These are phyloP conservation scores for Ophiostoma montium DNA, from an alignment of 2,329 filamentous ascomycete genomes.

Conservation along the genomic window DNA sequence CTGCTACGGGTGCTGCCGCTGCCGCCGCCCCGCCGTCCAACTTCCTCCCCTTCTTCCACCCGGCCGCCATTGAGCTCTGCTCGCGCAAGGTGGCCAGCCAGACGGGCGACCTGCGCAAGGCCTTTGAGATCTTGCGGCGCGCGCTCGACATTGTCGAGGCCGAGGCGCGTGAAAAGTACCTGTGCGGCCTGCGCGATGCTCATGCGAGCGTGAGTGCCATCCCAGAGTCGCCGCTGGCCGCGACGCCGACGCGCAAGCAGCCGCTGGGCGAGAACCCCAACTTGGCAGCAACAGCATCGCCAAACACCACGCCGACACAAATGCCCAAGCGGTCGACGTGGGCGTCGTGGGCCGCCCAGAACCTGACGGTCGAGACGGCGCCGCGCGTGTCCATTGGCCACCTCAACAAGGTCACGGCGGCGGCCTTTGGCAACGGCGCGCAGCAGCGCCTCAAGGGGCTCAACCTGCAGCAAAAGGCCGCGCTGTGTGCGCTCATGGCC, in stretches of 20 bases:
- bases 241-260: slow-evolving; percentile 37
- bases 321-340: slow-evolving; percentile 6
- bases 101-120: slow-evolving; percentile 86
- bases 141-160: slow-evolving; percentile 80
- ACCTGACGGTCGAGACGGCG: slow-evolving; percentile 61
- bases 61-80: slow-evolving; percentile 84
- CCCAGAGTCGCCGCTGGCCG: not conserved
- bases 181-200: slow-evolving; percentile 33
- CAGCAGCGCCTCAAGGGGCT: slow-evolving; percentile 71
- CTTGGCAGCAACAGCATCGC: slow-evolving; percentile 33
- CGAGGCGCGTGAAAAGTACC: slow-evolving; percentile 64
- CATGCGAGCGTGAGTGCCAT: not conserved
- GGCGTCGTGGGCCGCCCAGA: slow-evolving; percentile 40
- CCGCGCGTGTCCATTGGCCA: slow-evolving; percentile 83
- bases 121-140: slow-evolving; percentile 83
- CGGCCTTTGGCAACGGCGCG: slow-evolving; percentile 81
- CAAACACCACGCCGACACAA: slow-evolving; percentile 15
- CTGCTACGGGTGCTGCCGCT: too few relatives aligned
- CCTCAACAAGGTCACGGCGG: slow-evolving; percentile 78
- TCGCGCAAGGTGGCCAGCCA: slow-evolving; percentile 90
- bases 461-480: slow-evolving; percentile 93
- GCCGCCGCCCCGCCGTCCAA: too few relatives aligned
- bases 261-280: slow-evolving; percentile 75
- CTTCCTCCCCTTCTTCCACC: slow-evolving; percentile 79
- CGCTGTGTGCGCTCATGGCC: slow-evolving; percentile 74